Base-by-base conservation (phyloP, 768 basidiomycete genomes). In the Leccinum obscurum region DNA sequence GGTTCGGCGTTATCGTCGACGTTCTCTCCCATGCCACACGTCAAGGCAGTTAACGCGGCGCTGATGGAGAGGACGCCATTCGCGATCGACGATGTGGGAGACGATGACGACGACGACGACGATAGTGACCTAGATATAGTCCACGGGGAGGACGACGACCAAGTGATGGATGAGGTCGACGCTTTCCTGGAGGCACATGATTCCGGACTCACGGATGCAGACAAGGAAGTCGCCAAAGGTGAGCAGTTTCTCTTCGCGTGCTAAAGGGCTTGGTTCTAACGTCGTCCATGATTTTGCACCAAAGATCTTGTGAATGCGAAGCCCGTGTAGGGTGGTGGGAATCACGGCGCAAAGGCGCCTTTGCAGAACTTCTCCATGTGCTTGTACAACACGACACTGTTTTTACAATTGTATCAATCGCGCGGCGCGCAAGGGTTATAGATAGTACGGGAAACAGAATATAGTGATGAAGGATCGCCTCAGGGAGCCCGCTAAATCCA, bases 131-230 rank as follows among this genome's bases (percentile, higher is more conserved):
- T 83, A 7, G 77, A 76, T 8, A 75, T 77, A 30, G 84, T 81
- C 6, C 85, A 84, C 28, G 77, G 77, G 14, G 85, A 81, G 54
- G 86, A 84, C 51, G 87, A 88, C 58, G 88, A 88, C 62, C 85
- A 85, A 59, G 92, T 95, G 52, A 83, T 98, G 87, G 92, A 95
- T 68, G 95, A 96, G 81, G 92, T 95, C 57, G 94, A 96, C 69
- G 94, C 93, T 0, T 96, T 95, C 82, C 78, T 98, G 49, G 94
- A 97, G 68, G 95, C 92, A 2, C 92, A 98, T 71, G 95, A 93
- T 75, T 86, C 89, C 7, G 90, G 92, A 17, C 77, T 93, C 55
- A 86, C 88, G 4, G 89, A 90, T 60, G 90, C 86, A 3, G 90
- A 94, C 68, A 85, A 88, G 72, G 83, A 85, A 64, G 81, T 89